Percentiles rank a stretch among this genome's conserved stretches.
These are phyloP conservation scores for Solanum lycopersicoides DNA, from an alignment of 257 asterid species.

Conservation along the genomic window DNA sequence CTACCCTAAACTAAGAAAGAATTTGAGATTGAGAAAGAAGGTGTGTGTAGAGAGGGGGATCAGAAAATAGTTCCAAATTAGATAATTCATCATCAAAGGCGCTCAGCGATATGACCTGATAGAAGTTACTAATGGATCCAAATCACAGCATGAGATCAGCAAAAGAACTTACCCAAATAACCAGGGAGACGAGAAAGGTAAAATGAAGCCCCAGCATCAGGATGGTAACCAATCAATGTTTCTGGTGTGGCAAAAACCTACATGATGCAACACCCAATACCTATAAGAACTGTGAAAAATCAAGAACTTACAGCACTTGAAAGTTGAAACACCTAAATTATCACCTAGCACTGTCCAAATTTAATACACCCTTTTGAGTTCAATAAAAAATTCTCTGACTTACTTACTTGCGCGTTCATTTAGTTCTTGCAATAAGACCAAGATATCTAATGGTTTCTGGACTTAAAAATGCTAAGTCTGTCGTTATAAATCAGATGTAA, in stretches of 20 bases:
- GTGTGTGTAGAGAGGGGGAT: neutral
- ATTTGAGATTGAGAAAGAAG: neutral
- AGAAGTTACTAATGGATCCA: neutral
- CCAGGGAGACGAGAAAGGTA: slow-evolving; percentile 94
- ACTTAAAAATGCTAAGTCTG: neutral
- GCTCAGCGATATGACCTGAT: neutral
- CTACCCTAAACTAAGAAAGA: neutral
- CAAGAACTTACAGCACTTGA: neutral
- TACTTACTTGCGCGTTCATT: neutral
- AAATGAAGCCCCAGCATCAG: slow-evolving; percentile 98
- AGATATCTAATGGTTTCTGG: neutral
- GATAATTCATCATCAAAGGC: neutral
- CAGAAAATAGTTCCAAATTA: neutral
- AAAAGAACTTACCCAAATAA: slow-evolving; percentile 47
- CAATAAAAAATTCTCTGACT: neutral
- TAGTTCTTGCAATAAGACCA: neutral
- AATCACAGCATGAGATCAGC: neutral
- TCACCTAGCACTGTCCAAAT: neutral
- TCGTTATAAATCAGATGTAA: neutral
- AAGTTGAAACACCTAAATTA: neutral
- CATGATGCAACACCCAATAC: neutral
- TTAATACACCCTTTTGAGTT: neutral
- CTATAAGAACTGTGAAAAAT: neutral
- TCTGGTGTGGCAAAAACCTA: slow-evolving; percentile 96
- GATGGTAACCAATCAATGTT: slow-evolving; percentile 91